A percentile compares a stretch with the other conserved stretches of the same genome.
Evolutionary conservation across 2,329 filamentous ascomycete species (phyloP).

Genomic region (Simplicillium sp.): DNA sequence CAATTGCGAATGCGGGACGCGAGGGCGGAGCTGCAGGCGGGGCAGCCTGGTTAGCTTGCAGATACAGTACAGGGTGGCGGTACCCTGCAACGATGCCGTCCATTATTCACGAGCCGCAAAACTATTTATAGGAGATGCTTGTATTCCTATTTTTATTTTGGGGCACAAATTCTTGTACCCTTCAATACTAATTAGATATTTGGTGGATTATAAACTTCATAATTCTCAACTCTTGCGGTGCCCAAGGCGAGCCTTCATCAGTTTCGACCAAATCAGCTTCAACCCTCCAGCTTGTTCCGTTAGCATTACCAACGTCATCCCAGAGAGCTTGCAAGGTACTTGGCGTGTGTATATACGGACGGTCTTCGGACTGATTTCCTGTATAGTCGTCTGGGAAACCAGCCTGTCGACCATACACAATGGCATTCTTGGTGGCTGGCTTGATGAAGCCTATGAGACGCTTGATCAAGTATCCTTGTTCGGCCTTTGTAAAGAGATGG

Average conservation of each 20-base stretch:
- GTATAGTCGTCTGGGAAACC: constrained; percentile 23
- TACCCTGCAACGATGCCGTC: too few relatives aligned
- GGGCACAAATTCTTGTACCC: too few relatives aligned
- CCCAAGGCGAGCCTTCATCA: background rate
- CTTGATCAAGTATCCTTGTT: constrained; percentile 34
- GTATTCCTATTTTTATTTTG: too few relatives aligned
- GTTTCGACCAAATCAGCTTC: constrained; percentile 21
- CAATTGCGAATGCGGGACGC: constrained; percentile 2
- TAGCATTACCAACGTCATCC: constrained; percentile 40
- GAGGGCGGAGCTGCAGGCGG: constrained; percentile 1
- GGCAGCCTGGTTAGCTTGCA: background rate
- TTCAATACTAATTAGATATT: background rate
- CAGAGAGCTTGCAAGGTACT: constrained; percentile 42
- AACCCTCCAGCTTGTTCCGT: constrained; percentile 39
- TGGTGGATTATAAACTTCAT: constrained; percentile 6
- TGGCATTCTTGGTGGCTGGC: constrained; percentile 29
- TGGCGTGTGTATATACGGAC: constrained; percentile 36
- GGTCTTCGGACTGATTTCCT: constrained; percentile 13
- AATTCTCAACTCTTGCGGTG: background rate
- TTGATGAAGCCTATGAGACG: constrained; percentile 35
- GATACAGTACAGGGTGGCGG: too few relatives aligned
- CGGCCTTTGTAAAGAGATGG: constrained; percentile 37
- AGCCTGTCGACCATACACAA: constrained; percentile 43
- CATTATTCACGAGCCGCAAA: too few relatives aligned
- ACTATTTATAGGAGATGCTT: too few relatives aligned